A percentile compares a stretch with the other conserved stretches of the same genome.
Evolutionary conservation across 306 rosid species (phyloP).

Genomic region (Quercus wislizeni): DNA sequence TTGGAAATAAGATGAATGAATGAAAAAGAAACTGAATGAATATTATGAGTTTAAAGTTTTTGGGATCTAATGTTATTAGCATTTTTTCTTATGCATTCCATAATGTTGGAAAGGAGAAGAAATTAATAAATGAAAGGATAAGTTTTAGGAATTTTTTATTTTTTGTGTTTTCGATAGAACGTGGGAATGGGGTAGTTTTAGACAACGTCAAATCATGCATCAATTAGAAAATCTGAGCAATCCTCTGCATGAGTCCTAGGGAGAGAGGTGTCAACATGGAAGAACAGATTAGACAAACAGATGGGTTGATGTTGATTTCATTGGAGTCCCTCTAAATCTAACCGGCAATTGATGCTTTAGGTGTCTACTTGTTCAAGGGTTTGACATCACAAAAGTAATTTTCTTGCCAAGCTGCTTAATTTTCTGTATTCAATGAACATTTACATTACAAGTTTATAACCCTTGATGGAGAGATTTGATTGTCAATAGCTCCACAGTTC

Average conservation of each 20-base stretch:
- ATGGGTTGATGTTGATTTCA: slow-evolving; percentile 40
- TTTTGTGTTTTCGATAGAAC: no score
- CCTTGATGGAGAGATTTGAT: background rate
- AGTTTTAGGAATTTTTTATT: no score
- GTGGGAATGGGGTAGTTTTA: no score
- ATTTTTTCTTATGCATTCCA: no score
- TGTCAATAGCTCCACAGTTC: background rate
- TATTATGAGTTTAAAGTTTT: no score
- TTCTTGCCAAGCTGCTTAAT: background rate
- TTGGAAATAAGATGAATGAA: no score
- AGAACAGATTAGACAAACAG: slow-evolving; percentile 44
- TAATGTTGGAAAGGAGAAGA: no score
- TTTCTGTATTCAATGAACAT: background rate
- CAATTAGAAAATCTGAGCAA: slow-evolving; percentile 78
- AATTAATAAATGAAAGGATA: no score
- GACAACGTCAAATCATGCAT: slow-evolving; percentile 79
- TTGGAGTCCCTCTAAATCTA: slow-evolving; percentile 50
- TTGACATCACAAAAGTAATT: slow-evolving; percentile 49
- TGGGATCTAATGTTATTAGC: no score
- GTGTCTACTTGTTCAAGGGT: slow-evolving; percentile 56
- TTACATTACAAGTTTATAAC: background rate
- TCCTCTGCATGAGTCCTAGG: slow-evolving; percentile 61
- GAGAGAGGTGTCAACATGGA: slow-evolving; percentile 51
- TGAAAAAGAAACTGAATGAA: no score
- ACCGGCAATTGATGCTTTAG: slow-evolving; percentile 70